Base-by-base conservation (phyloP, 2,329 filamentous ascomycete species). In the Pyrenochaeta sp. region DNA sequence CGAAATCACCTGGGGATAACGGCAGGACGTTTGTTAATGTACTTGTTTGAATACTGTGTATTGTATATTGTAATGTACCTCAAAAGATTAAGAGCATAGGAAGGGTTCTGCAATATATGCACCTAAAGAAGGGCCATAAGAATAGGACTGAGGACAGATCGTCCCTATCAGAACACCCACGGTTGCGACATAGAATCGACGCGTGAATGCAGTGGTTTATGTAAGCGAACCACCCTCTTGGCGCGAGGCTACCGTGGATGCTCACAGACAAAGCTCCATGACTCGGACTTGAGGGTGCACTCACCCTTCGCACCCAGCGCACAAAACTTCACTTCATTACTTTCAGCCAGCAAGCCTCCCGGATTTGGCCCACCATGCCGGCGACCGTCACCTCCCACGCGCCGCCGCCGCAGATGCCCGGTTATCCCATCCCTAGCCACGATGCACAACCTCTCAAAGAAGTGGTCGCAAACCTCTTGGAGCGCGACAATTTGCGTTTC, bases 381-480 rank as follows among this genome's bases (percentile, higher is more conserved):
- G 61, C 67, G 25, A 59, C 62, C 28, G 48, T 50, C 7, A 53
- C 62, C 15, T 53, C 59, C 5, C 66, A 69, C 22, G 67, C 64
- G 59, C 68, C 70, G 51, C 74, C 74, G 24, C 76, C 76, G 19
- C 67, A 74, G 48, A 77, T 78, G 40, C 76, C 76, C 24, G 76
- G 76, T 58, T 55, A 62, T 44, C 65, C 65, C 25, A 64, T 73
- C 34, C 57, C 64, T 40, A 51, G 60, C 49, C 59, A 68, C 4
- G 63, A 71, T 37, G 72, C 66, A 19, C 48, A 81, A 47, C 72
- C 80, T 19, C 87, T 96, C 78, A 90, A 90, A 58, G 81, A 82
- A 58, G 90, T 92, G 74, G 91, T 97, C 57, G 90, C 91, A 27
- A 74, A 83, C 5, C 84, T 97, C 44, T 86, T 99, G n/a, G 84